Conservation (phyloP, 257 asterid species). For the Dorcoceras hygrometricum region DNA sequence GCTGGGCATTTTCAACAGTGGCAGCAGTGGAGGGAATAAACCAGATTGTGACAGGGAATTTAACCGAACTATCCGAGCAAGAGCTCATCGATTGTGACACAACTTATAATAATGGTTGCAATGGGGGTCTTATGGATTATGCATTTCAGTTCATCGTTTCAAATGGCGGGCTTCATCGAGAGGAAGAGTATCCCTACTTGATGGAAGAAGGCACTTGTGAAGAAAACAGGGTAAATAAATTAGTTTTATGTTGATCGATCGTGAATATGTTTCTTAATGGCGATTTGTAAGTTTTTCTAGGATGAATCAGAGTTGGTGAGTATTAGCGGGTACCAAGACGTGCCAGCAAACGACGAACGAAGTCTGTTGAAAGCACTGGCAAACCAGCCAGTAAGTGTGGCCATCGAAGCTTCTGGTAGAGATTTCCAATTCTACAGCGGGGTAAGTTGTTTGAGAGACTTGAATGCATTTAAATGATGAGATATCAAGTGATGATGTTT, state of each 20-base stretch:
- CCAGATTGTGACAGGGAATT: conserved; percentile 61
- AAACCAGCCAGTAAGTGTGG: conserved; percentile 73
- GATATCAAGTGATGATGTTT: conserved; percentile 1
- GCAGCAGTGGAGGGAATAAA: conserved; percentile 81
- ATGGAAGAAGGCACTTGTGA: conserved; percentile 78
- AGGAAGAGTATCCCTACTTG: conserved; percentile 72
- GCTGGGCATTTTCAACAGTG: conserved; percentile 84
- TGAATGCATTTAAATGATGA: neutral
- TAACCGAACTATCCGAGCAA: conserved; percentile 66
- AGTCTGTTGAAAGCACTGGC: conserved; percentile 67
- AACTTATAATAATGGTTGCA: conserved; percentile 61
- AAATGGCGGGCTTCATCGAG: conserved; percentile 64
- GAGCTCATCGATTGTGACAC: conserved; percentile 72
- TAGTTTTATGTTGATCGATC: neutral
- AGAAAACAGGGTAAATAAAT: conserved; percentile 43
- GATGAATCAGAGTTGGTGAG: conserved; percentile 40
- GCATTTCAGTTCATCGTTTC: conserved; percentile 53
- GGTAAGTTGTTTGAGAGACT: conserved; percentile 28
- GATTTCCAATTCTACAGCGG: conserved; percentile 74
- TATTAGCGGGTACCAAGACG: conserved; percentile 51
- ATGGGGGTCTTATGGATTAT: conserved; percentile 72
- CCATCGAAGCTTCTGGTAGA: conserved; percentile 73
- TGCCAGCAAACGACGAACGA: conserved; percentile 57
- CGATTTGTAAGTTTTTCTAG: conserved; percentile 18
- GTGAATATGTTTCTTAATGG: neutral